A percentile compares a stretch with the other conserved stretches of the same genome.
Conservation (phyloP, 192 early-diverging fungal genomes). For the Rhizophagus clarus region DNA sequence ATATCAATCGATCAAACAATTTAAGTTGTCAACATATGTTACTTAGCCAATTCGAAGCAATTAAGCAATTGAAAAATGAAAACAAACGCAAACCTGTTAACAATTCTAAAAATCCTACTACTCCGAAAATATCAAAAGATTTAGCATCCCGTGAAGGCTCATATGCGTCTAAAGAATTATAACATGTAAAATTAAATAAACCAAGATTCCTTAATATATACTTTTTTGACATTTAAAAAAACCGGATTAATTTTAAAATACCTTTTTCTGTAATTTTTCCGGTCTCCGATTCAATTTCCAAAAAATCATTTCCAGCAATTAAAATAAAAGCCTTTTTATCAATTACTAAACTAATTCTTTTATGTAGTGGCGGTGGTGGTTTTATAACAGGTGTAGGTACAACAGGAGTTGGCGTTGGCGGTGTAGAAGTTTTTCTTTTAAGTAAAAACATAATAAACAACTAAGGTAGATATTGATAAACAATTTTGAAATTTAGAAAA, state of each 20-base stretch:
- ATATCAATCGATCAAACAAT: neutral
- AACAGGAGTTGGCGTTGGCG: neutral
- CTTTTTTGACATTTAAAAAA: conserved; percentile 12
- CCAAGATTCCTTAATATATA: neutral
- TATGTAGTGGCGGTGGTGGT: conserved; percentile 11
- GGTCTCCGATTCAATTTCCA: conserved; percentile 11
- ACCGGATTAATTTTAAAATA: neutral
- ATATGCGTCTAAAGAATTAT: neutral
- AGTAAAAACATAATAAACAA: neutral
- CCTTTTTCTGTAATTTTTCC: conserved; percentile 22
- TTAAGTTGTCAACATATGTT: neutral
- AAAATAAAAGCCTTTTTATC: conserved; percentile 27
- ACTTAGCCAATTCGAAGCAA: too few species aligned
- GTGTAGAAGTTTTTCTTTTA: neutral
- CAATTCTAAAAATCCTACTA: conserved; percentile 20
- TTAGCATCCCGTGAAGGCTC: conserved; percentile 1
- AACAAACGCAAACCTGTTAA: conserved; percentile 8
- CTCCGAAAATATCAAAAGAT: conserved; percentile 14
- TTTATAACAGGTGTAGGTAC: neutral
- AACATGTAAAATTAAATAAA: neutral
- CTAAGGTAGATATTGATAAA: neutral
- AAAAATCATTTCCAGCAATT: conserved; percentile 13
- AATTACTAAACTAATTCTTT: conserved; percentile 11
- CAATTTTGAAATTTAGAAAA: neutral
- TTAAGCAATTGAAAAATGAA: neutral